phyloP scores from a whole-genome alignment of 2,329 filamentous ascomycete genomes.

The Talaromyces marneffei region DNA sequence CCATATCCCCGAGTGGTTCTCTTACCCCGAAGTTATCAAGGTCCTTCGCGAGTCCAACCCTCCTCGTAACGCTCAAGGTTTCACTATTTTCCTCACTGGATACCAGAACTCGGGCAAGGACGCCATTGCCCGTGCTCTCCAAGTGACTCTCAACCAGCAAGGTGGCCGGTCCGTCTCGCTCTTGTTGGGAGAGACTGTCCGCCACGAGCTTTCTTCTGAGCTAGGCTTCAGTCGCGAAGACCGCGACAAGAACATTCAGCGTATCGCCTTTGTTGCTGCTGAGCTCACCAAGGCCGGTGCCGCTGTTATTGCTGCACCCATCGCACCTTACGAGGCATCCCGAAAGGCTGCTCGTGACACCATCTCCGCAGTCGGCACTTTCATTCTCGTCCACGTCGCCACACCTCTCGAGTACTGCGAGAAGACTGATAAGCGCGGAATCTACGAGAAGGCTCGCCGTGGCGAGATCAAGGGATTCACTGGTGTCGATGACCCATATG shows the following conservation, averaged over 20 bases:
- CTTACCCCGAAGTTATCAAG: conserved; percentile 95
- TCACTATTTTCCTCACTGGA: conserved; percentile 96
- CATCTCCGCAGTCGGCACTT: conserved; percentile 75
- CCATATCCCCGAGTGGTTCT: conserved; percentile 99
- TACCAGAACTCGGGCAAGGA: conserved; percentile 98
- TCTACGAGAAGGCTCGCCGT: conserved; percentile 75
- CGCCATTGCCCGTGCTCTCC: conserved; percentile 87
- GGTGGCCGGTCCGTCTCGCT: conserved; percentile 91
- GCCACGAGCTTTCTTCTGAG: conserved; percentile 85
- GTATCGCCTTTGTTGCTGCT: conserved; percentile 91
- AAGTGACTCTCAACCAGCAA: conserved; percentile 97
- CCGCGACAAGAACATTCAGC: conserved; percentile 88
- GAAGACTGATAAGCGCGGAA: conserved; percentile 87
- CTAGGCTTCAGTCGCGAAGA: conserved; percentile 92
- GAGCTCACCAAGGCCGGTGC: conserved; percentile 90
- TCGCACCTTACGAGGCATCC: conserved; percentile 81
- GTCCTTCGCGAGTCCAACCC: conserved; percentile 96
- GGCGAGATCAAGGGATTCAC: conserved; percentile 98
- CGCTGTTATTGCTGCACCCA: conserved; percentile 92
- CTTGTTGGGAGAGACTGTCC: conserved; percentile 91
- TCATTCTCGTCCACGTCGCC: conserved; percentile 92
- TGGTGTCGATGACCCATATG: conserved; percentile 95
- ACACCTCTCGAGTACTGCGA: conserved; percentile 89
- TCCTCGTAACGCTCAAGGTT: conserved; percentile 82
- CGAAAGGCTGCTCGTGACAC: conserved; percentile 74